Conservation (phyloP, 371 early-diverging fungal genomes). For the Amoeboaphelidium protococcarum region DNA sequence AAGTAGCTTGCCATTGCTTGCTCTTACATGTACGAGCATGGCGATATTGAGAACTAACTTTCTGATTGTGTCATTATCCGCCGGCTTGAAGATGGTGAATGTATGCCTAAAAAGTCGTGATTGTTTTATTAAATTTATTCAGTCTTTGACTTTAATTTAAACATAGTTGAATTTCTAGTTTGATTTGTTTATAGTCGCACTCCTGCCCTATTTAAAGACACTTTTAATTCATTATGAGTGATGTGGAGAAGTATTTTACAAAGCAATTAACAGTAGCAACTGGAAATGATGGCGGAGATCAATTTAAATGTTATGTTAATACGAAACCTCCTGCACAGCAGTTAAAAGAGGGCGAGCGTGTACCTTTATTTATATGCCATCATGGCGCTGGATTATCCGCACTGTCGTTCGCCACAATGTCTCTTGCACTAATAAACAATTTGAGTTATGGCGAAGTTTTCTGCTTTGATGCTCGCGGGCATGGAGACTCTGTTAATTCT, state of each 20-base stretch:
- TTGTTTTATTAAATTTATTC: no score
- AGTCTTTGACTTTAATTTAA: constrained; percentile 4
- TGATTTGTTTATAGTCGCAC: background rate
- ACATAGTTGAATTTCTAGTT: background rate
- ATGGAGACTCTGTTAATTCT: constrained; percentile 24
- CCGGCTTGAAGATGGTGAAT: constrained; percentile 2
- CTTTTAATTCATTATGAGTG: no score
- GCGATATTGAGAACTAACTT: constrained; percentile 17
- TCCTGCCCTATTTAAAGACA: no score
- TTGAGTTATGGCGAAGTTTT: constrained; percentile 35
- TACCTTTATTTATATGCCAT: constrained; percentile 50
- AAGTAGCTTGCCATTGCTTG: constrained; percentile 54
- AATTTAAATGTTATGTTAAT: background rate
- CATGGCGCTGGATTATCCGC: constrained; percentile 71
- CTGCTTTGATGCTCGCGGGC: constrained; percentile 49
- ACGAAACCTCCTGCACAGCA: constrained; percentile 8
- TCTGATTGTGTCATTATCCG: constrained; percentile 1
- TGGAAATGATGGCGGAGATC: background rate
- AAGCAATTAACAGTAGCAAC: no score
- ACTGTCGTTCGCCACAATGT: constrained; percentile 40
- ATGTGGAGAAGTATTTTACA: no score
- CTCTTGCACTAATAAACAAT: constrained; percentile 22
- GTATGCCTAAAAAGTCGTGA: background rate
- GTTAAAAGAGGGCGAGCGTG: background rate
- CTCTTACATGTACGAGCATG: constrained; percentile 79